A percentile compares a stretch with the other conserved stretches of the same genome.
Evolutionary conservation across 208 protist genomes (phyloP).

Genomic region (Trypanosoma theileri): DNA sequence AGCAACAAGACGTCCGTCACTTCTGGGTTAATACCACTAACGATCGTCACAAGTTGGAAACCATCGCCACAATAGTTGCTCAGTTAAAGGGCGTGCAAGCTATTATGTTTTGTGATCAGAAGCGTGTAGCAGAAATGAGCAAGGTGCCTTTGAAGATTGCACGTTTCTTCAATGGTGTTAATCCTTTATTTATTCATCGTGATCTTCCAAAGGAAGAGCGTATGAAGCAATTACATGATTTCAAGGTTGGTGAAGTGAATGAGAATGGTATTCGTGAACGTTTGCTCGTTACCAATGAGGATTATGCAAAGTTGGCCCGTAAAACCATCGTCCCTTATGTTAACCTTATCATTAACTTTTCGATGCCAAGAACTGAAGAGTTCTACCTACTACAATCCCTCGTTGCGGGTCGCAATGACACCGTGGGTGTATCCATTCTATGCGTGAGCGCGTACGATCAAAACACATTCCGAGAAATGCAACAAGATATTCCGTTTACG

Average conservation of each 20-base stretch:
- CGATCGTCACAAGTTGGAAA: slow-evolving; percentile 84
- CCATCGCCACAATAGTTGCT: slow-evolving; percentile 75
- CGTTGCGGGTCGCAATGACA: slow-evolving; percentile 76
- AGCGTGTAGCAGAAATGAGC: slow-evolving; percentile 81
- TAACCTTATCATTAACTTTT: slow-evolving; percentile 90
- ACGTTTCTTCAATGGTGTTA: slow-evolving; percentile 77
- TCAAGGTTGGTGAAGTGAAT: slow-evolving; percentile 85
- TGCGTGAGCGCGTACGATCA: slow-evolving; percentile 63
- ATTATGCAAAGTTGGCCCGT: slow-evolving; percentile 90
- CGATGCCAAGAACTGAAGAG: slow-evolving; percentile 76
- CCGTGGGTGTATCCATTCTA: slow-evolving; percentile 80
- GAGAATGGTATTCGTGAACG: slow-evolving; percentile 80
- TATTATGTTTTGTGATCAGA: slow-evolving; percentile 84
- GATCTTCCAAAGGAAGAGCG: slow-evolving; percentile 74
- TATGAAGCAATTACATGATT: slow-evolving; percentile 68
- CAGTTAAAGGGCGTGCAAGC: slow-evolving; percentile 89
- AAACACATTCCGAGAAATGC: slow-evolving; percentile 45
- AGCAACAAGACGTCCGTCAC: slow-evolving; percentile 77
- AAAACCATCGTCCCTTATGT: slow-evolving; percentile 89
- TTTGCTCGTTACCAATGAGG: slow-evolving; percentile 88
- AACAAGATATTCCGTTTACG: slow-evolving; percentile 67
- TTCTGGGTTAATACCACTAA: slow-evolving; percentile 65
- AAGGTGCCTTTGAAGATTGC: slow-evolving; percentile 46
- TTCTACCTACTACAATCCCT: slow-evolving; percentile 87
- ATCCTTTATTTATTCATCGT: slow-evolving; percentile 81